phyloP scores from a whole-genome alignment of 805 yeast genomes.

The Kuraishia ogatae region DNA sequence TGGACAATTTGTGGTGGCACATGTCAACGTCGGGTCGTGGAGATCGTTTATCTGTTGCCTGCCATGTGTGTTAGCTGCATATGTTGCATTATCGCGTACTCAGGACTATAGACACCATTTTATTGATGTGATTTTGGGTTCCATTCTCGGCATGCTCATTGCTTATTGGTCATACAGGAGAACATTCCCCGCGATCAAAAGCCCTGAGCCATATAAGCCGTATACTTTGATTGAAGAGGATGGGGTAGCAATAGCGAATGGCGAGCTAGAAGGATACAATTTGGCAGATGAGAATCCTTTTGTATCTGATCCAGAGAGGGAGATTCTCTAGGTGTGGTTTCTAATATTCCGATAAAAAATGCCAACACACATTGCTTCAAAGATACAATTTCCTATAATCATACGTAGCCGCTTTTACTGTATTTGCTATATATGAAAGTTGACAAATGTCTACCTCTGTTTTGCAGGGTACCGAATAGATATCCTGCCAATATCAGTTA shows the following conservation, averaged over 20 bases:
- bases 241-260: not conserved
- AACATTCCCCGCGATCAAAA: conserved; percentile 34
- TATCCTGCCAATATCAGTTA: too few species aligned
- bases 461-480: too few species aligned
- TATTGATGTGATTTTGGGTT: conserved; percentile 72
- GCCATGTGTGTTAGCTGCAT: conserved; percentile 62
- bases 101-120: conserved; percentile 94
- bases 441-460: too few species aligned
- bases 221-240: conserved; percentile 14
- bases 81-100: conserved; percentile 80
- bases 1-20: conserved; percentile 47
- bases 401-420: too few species aligned
- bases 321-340: not conserved
- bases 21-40: conserved; percentile 48
- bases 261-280: not conserved
- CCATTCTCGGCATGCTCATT: conserved; percentile 50
- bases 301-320: not conserved
- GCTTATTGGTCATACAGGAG: conserved; percentile 53
- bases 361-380: too few species aligned
- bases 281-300: not conserved
- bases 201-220: conserved; percentile 31
- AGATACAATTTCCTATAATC: too few species aligned
- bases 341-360: not conserved
- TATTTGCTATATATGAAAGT: too few species aligned
- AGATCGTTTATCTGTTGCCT: conserved; percentile 40